A percentile compares a stretch with the other conserved stretches of the same genome.
Conservation (phyloP, 1,139 yeast species). For the Suhomyces anneliseae region DNA sequence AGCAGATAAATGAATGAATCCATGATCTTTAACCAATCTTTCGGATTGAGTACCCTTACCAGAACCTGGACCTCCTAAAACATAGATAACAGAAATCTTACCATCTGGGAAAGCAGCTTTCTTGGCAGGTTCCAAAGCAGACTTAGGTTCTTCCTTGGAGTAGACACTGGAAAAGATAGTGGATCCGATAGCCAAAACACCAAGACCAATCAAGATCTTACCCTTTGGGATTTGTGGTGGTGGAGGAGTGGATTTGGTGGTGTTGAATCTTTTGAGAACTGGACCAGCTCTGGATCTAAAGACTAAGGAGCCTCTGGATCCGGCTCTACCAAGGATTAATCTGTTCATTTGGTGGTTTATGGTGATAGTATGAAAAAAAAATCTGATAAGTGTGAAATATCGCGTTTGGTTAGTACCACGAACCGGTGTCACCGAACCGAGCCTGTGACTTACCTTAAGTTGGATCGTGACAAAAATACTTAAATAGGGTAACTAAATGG, state of each 20-base stretch:
- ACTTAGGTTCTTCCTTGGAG: slow-evolving; percentile 46
- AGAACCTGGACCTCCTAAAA: slow-evolving; percentile 89
- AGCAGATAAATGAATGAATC: slow-evolving; percentile 87
- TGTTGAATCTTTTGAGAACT: slow-evolving; percentile 16
- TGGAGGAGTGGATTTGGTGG: slow-evolving; percentile 19
- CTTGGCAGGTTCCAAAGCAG: slow-evolving; percentile 45
- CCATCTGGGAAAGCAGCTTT: slow-evolving; percentile 54
- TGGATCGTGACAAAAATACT: no score
- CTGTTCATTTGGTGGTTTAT: slow-evolving; percentile 1
- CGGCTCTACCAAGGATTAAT: slow-evolving; percentile 3
- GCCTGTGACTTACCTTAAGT: no score
- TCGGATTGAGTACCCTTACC: slow-evolving; percentile 98
- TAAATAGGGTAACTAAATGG: no score
- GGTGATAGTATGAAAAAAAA: neutral
- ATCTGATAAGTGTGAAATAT: neutral
- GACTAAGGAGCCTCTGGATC: neutral
- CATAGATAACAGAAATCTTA: slow-evolving; percentile 78
- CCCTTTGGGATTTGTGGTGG: slow-evolving; percentile 19
- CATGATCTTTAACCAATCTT: slow-evolving; percentile 73
- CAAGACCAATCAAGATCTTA: slow-evolving; percentile 31
- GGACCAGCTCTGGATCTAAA: slow-evolving; percentile 2
- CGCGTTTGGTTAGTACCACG: neutral
- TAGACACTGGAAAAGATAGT: slow-evolving; percentile 45
- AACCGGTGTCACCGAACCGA: neutral
- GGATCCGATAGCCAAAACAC: slow-evolving; percentile 46